phyloP scores from a whole-genome alignment of 768 basidiomycete genomes.

The Amanita polypyramis region DNA sequence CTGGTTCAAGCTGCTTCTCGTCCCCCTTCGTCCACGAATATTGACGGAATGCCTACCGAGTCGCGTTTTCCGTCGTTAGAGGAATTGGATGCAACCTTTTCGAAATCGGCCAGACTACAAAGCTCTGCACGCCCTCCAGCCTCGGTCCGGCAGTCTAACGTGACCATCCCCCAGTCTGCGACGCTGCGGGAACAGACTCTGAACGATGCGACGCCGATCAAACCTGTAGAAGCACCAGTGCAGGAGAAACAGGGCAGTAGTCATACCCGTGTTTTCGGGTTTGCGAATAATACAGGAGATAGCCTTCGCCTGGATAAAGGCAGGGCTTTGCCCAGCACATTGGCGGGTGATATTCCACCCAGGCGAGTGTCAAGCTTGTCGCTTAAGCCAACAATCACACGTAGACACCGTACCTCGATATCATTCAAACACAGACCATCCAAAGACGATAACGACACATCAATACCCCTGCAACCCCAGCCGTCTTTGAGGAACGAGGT shows the following conservation, averaged over 20 bases:
- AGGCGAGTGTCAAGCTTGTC: constrained; percentile 6
- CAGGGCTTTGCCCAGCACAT: constrained; percentile 5
- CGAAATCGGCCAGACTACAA: constrained; percentile 1
- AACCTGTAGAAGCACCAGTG: neutral
- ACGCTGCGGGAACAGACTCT: neutral
- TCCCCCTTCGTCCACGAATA: constrained; percentile 15
- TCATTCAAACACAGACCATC: constrained; percentile 27
- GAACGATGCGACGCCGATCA: neutral
- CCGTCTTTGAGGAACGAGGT: neutral
- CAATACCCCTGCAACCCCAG: neutral
- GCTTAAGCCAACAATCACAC: constrained; percentile 34
- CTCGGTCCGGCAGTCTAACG: neutral
- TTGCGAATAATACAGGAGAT: constrained; percentile 4
- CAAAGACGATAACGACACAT: constrained; percentile 1
- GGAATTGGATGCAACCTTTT: constrained; percentile 56
- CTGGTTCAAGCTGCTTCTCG: constrained; percentile 20
- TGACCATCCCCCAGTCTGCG: neutral
- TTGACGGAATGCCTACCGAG: constrained; percentile 44
- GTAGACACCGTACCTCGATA: constrained; percentile 38
- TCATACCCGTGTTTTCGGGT: constrained; percentile 5
- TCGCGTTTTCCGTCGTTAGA: constrained; percentile 83
- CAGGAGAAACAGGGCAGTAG: constrained; percentile 6
- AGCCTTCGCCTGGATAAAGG: constrained; percentile 3
- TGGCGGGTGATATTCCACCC: constrained; percentile 1
- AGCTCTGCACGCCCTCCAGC: neutral